Conservation (phyloP, 345 rosid genomes). For the Geranium brycei region DNA sequence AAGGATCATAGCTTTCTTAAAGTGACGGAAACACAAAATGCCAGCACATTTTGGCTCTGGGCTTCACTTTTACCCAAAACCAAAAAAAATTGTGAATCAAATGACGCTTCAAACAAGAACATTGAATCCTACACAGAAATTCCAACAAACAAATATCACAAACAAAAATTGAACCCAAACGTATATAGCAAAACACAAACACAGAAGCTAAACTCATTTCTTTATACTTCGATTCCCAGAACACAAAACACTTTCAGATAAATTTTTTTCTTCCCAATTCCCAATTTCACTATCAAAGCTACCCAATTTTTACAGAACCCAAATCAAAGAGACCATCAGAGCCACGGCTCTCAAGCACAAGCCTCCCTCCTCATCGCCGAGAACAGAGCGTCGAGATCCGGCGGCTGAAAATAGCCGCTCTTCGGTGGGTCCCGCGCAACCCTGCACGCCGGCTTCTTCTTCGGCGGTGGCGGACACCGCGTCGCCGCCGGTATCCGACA, state of each 20-base stretch:
- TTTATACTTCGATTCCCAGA: not conserved
- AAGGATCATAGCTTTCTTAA: not conserved
- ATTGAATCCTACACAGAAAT: no score
- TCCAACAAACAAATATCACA: not conserved
- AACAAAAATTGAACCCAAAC: not conserved
- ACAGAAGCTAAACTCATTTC: not conserved
- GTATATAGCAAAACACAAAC: no score
- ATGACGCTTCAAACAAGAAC: no score
- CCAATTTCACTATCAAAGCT: not conserved
- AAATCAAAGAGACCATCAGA: not conserved
- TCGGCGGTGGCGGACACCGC: slow-evolving; percentile 56
- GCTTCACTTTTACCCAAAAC: no score
- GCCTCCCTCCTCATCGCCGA: slow-evolving; percentile 27
- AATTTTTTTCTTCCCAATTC: no score
- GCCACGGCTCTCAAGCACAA: no score
- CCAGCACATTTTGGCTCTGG: no score
- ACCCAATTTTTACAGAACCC: not conserved
- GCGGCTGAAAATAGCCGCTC: slow-evolving; percentile 57
- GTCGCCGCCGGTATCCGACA: slow-evolving; percentile 33
- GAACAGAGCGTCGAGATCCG: slow-evolving; percentile 54
- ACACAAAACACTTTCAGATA: not conserved
- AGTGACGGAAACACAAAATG: no score
- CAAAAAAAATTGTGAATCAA: not conserved
- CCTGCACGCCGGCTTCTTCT: slow-evolving; percentile 22
- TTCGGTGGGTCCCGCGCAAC: slow-evolving; percentile 40